These are phyloP conservation scores for Phlebiopsis gigantea DNA, from an alignment of 768 basidiomycete genomes.

Conservation along the genomic window DNA sequence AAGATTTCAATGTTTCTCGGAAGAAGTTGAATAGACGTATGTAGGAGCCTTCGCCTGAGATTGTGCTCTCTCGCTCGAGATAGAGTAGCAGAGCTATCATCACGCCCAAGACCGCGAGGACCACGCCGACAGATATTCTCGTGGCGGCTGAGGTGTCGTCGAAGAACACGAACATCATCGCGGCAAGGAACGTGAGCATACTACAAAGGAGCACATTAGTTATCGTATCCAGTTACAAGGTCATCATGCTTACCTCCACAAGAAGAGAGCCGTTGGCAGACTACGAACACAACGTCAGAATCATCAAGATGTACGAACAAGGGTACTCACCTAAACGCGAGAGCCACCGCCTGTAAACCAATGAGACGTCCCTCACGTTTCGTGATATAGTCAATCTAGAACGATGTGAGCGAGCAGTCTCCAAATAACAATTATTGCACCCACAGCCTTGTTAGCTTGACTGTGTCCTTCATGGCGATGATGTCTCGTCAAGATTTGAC, in stretches of 20 bases:
- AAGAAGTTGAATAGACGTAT: neutral
- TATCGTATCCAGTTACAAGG: neutral
- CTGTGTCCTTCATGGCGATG: slow-evolving; percentile 30
- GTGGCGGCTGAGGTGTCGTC: slow-evolving; percentile 3
- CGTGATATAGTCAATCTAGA: neutral
- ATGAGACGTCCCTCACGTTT: slow-evolving; percentile 4
- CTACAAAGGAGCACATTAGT: neutral
- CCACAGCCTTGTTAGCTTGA: slow-evolving; percentile 31
- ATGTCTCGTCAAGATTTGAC: slow-evolving; percentile 37
- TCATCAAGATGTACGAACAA: neutral
- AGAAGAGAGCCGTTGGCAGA: slow-evolving; percentile 20
- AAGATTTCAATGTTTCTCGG: neutral
- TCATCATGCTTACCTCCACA: slow-evolving; percentile 20
- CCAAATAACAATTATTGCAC: slow-evolving; percentile 15
- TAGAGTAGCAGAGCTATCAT: slow-evolving; percentile 3
- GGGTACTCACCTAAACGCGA: slow-evolving; percentile 27
- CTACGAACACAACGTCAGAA: slow-evolving; percentile 15
- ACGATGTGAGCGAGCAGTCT: no score
- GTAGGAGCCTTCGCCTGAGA: neutral
- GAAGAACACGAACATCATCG: slow-evolving; percentile 12
- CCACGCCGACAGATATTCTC: slow-evolving; percentile 5
- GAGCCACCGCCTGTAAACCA: slow-evolving; percentile 10
- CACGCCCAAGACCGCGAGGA: neutral
- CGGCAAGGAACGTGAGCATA: slow-evolving; percentile 14
- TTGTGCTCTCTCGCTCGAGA: slow-evolving; percentile 7